These are phyloP conservation scores for Penicillium soppii DNA, from an alignment of 495 filamentous ascomycete genomes.

Conservation along the genomic window DNA sequence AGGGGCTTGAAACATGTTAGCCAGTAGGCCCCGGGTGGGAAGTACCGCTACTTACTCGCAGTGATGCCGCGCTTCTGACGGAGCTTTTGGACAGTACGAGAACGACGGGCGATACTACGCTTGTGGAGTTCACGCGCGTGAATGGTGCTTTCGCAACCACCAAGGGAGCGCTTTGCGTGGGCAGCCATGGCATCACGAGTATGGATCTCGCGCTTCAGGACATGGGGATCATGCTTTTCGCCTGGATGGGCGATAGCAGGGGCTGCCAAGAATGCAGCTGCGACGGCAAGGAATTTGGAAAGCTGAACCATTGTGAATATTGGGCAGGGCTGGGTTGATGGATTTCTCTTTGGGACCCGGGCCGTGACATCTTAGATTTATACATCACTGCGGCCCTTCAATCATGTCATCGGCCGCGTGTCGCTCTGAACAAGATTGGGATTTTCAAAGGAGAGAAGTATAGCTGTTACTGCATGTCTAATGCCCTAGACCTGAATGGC, in stretches of 20 bases:
- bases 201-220: conserved; percentile 31
- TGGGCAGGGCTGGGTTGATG: neutral
- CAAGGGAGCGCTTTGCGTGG: conserved; percentile 26
- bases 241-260: conserved; percentile 33
- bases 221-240: conserved; percentile 36
- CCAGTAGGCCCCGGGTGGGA: neutral
- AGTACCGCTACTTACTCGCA: conserved; percentile 36
- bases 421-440: neutral
- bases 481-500: neutral
- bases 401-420: neutral
- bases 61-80: conserved; percentile 50
- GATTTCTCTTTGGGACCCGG: neutral
- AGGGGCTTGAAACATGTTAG: conserved; percentile 12
- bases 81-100: conserved; percentile 38
- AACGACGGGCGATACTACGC: conserved; percentile 37
- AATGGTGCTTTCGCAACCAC: conserved; percentile 24
- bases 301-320: conserved; percentile 21
- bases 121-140: conserved; percentile 29
- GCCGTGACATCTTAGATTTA: neutral
- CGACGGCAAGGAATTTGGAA: conserved; percentile 26
- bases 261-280: conserved; percentile 21
- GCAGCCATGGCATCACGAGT: conserved; percentile 28
- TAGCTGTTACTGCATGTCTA: neutral
- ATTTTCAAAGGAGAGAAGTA: neutral
- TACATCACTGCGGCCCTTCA: neutral